phyloP scores from a whole-genome alignment of 495 filamentous ascomycete species.

The Aspergillus mulundensis region DNA sequence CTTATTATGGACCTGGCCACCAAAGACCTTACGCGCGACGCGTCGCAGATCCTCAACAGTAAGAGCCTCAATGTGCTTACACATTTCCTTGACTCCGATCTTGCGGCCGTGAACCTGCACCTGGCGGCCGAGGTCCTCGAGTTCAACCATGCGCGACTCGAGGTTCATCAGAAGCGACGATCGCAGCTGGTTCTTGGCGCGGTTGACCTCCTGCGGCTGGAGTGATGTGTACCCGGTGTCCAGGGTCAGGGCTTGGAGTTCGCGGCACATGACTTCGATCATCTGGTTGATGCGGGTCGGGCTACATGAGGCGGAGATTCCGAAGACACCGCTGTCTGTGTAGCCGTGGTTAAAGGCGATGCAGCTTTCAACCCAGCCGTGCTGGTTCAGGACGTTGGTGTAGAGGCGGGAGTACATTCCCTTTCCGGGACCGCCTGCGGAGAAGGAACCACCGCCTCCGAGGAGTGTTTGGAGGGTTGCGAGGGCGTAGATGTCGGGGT shows the following conservation, averaged over 20 bases:
- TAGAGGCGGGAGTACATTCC: conserved; percentile 98
- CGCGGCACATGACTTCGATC: conserved; percentile 89
- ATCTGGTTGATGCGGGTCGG: conserved; percentile 72
- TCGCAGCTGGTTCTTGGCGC: conserved; percentile 97
- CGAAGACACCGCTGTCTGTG: conserved; percentile 91
- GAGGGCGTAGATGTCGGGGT: conserved; percentile 90
- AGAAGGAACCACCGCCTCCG: conserved; percentile 94
- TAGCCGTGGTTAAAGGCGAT: conserved; percentile 96
- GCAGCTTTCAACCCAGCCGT: conserved; percentile 94
- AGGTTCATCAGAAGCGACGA: conserved; percentile 95
- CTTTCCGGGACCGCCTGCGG: conserved; percentile 95
- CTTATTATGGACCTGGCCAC: conserved; percentile 68
- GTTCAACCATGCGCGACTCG: conserved; percentile 92
- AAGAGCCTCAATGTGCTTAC: conserved; percentile 73
- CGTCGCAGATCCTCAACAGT: conserved; percentile 77
- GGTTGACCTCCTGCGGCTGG: conserved; percentile 73
- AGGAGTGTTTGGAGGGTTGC: conserved; percentile 96
- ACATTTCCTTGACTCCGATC: conserved; percentile 91
- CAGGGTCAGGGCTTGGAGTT: conserved; percentile 72
- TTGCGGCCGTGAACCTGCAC: conserved; percentile 93
- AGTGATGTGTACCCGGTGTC: conserved; percentile 66
- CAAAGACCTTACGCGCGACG: conserved; percentile 77
- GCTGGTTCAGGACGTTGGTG: conserved; percentile 95
- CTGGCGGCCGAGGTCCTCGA: conserved; percentile 96
- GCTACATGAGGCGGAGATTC: conserved; percentile 80